These are phyloP conservation scores for Teratosphaeria destructans DNA, from an alignment of 2,329 filamentous ascomycete genomes.

Conservation along the genomic window DNA sequence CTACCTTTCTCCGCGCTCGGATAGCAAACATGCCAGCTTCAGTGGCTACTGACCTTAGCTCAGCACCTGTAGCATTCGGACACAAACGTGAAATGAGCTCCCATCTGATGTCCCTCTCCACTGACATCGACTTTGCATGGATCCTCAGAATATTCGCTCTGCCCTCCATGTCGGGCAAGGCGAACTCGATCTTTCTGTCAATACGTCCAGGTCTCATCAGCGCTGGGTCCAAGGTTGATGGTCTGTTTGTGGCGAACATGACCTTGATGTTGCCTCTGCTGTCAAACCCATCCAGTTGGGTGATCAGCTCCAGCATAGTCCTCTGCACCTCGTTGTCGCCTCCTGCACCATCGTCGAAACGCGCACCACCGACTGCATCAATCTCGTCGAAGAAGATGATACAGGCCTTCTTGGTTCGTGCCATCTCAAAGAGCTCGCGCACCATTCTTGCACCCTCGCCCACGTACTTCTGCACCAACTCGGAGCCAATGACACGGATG, in stretches of 20 bases:
- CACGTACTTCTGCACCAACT: conserved; percentile 97
- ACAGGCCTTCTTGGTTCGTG: conserved; percentile 96
- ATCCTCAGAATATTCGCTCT: conserved; percentile 96
- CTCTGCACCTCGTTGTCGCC: conserved; percentile 96
- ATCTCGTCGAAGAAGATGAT: conserved; percentile 99
- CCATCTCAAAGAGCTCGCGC: conserved; percentile 97
- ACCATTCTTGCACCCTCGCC: conserved; percentile 98
- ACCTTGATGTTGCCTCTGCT: conserved; percentile 97
- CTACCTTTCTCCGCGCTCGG: conserved; percentile 86
- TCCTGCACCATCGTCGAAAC: conserved; percentile 92
- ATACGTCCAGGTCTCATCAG: conserved; percentile 96
- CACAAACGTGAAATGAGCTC: conserved; percentile 95
- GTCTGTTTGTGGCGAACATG: conserved; percentile 97
- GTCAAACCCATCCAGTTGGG: conserved; percentile 92
- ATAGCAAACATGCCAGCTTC: conserved; percentile 99
- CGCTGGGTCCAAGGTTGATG: conserved; percentile 90
- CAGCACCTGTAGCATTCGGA: conserved; percentile 93
- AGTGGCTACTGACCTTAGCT: conserved; percentile 90
- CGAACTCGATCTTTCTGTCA: conserved; percentile 98
- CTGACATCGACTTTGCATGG: conserved; percentile 98
- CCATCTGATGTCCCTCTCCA: conserved; percentile 97
- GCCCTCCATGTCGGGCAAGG: conserved; percentile 89
- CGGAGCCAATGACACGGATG: conserved; percentile 95
- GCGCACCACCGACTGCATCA: conserved; percentile 87
- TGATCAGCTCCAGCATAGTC: conserved; percentile 97